phyloP scores from a whole-genome alignment of 305 asterid species.

The Striga hermonthica region DNA sequence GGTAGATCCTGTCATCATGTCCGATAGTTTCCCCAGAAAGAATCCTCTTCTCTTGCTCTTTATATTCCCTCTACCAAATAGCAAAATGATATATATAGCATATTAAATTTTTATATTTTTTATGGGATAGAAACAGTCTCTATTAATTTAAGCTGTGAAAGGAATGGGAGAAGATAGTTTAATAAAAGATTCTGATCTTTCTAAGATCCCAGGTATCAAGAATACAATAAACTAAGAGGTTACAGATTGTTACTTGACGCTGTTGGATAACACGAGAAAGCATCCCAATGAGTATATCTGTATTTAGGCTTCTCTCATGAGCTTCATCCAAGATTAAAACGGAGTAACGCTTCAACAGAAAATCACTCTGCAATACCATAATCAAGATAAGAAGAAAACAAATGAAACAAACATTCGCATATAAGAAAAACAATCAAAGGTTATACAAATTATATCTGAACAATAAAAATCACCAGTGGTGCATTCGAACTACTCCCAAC shows the following conservation, averaged over 20 bases:
- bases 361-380: slow-evolving; percentile 60
- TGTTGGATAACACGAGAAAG: slow-evolving; percentile 86
- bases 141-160: not conserved
- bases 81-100: slow-evolving; percentile 18
- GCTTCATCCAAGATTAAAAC: slow-evolving; percentile 92
- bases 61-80: slow-evolving; percentile 55
- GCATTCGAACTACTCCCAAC: too few relatives aligned
- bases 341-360: slow-evolving; percentile 77
- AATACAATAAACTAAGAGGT: slow-evolving; percentile 26
- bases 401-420: slow-evolving; percentile 13
- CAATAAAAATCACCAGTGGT: too few relatives aligned
- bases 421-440: slow-evolving; percentile 8
- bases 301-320: slow-evolving; percentile 94
- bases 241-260: slow-evolving; percentile 58
- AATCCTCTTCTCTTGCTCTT: slow-evolving; percentile 59
- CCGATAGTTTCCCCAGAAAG: slow-evolving; percentile 55
- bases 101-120: slow-evolving; percentile 5
- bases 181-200: not conserved
- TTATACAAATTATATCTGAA: not conserved
- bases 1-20: slow-evolving; percentile 51
- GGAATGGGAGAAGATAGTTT: not conserved
- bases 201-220: slow-evolving; percentile 17
- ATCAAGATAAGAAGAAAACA: slow-evolving; percentile 16
- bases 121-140: not conserved
- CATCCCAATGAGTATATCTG: slow-evolving; percentile 96